These are phyloP conservation scores for Ceratocystis eucalypticola DNA, from an alignment of 2,329 filamentous ascomycete species.

Conservation along the genomic window DNA sequence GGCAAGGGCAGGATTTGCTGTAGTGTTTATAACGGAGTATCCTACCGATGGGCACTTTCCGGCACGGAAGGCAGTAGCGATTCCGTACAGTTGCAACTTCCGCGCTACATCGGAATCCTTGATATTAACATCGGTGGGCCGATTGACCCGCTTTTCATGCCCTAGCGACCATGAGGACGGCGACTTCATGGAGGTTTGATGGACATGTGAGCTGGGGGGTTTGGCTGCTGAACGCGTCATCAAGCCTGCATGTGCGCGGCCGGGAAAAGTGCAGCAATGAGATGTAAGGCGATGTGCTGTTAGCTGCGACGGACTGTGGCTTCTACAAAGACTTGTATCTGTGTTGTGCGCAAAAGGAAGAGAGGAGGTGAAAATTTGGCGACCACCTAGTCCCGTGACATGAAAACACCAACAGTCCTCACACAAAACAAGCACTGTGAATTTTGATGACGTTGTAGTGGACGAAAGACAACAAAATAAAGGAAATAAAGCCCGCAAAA, in stretches of 20 bases:
- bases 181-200: background rate
- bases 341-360: background rate
- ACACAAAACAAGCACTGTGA: background rate
- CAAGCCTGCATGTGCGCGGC: background rate
- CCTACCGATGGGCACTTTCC: constrained; percentile 84
- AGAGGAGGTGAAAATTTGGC: background rate
- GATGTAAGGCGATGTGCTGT: too few relatives aligned
- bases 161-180: background rate
- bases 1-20: background rate
- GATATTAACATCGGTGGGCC: constrained; percentile 55
- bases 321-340: background rate
- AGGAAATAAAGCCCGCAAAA: background rate
- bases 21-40: constrained; percentile 19
- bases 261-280: background rate
- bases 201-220: constrained; percentile 25
- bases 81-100: constrained; percentile 92
- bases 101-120: constrained; percentile 82
- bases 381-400: background rate
- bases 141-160: constrained; percentile 45
- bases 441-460: background rate
- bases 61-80: constrained; percentile 67
- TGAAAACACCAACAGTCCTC: background rate
- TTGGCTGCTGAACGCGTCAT: constrained; percentile 12
- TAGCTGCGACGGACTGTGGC: background rate
- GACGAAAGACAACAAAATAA: background rate